Base-by-base conservation (phyloP, 768 basidiomycete genomes). In the Saitozyma sp. region DNA sequence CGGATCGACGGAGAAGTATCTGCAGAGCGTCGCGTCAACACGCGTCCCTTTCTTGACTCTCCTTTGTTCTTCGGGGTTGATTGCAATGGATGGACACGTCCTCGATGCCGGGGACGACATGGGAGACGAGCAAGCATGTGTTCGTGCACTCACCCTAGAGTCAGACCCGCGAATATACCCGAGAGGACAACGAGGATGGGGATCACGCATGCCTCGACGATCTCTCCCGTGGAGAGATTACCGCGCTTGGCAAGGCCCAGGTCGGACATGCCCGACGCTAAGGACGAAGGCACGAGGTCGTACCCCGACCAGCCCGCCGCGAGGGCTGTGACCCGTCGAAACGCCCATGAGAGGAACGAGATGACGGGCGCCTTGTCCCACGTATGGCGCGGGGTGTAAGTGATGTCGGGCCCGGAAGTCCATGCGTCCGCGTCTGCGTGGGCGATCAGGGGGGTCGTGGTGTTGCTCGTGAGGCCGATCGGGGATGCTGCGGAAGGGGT, bases 81-180 rank as follows among this genome's bases (percentile, higher is more conserved):
- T 3, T 48, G 46, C 17, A 3, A 17, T 50, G 14, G 9, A 29
- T 54, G 20, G 55, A 51, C 46, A 51, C 41, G 43, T 41, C 2
- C 20, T 7, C 1, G 52, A 13, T 46, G 0, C 17, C 9, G 5
- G 9, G 37, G 8, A 46, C 8, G 5, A 29, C 29, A 2, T 29
- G 29, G 29, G 2, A 2, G 29, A 29, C 29, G 29, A 29, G 29
- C 41, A 37, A 16, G 29, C 20, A 9, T 38, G 11, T 42, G 49
- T 41, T 46, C 17, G n/a, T 40, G 29, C 14, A 59, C 79, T 91
- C 54, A 93, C 41, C 92, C 92, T 51, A 94, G 82, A 61, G 92
- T 94, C 68, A 93, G 83, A 79, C 92, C 76, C 84, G 91, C 91
- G 85, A 93, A 92, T 62, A 92, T 70, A 75, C 91, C 91, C 62